Conservation (phyloP, 345 rosid genomes). For the Eucalyptus microcorys region DNA sequence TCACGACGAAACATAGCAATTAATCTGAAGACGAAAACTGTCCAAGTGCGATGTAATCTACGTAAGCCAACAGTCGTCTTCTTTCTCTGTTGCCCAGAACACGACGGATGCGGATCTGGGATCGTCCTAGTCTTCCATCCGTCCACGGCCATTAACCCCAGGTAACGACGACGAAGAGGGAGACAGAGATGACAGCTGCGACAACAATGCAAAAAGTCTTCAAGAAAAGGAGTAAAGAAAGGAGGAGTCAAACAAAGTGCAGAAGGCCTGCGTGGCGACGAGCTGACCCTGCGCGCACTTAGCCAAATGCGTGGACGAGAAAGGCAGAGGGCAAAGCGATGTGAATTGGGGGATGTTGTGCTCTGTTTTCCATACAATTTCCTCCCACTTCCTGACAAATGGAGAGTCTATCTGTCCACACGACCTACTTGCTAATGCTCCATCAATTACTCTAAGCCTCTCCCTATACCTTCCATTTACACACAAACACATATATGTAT, state of each 20-base stretch:
- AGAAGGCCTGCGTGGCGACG: background rate
- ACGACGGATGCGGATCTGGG: background rate
- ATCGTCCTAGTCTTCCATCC: background rate
- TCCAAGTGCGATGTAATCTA: background rate
- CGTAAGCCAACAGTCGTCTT: too few relatives aligned
- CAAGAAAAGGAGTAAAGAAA: background rate
- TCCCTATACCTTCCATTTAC: background rate
- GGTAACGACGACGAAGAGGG: background rate
- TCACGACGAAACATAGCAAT: background rate
- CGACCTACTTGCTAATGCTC: background rate
- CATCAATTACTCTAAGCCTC: background rate
- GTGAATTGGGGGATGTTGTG: background rate
- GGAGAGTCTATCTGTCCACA: background rate
- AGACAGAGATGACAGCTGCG: background rate
- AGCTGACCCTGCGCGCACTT: background rate
- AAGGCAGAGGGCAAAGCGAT: background rate
- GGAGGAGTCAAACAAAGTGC: background rate
- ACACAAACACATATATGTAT: too few relatives aligned
- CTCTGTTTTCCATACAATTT: background rate
- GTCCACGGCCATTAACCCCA: background rate
- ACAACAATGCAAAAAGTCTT: background rate
- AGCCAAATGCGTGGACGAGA: background rate
- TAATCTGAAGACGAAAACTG: background rate
- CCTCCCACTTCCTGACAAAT: background rate
- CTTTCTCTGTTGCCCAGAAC: background rate